A percentile compares a stretch with the other conserved stretches of the same genome.
Conservation (phyloP, 768 basidiomycete genomes). For the Mycena floridula region DNA sequence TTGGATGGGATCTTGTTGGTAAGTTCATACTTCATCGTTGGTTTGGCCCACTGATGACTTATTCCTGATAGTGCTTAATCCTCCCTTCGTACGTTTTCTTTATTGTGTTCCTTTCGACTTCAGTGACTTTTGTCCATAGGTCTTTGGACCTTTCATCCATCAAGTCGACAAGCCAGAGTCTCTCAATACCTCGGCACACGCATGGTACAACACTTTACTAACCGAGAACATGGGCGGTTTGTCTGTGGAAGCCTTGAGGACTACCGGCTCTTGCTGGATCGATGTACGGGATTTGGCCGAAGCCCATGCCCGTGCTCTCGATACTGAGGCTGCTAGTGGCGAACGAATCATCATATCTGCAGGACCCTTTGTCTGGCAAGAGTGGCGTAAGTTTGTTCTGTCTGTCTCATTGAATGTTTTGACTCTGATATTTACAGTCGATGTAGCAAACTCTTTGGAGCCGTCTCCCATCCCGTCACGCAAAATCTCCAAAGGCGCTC, state of each 20-base stretch:
- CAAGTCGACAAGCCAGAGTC: conserved; percentile 19
- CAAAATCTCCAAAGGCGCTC: background rate
- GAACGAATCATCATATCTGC: conserved; percentile 44
- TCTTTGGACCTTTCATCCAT: conserved; percentile 30
- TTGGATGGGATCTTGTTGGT: conserved; percentile 33
- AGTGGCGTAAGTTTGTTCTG: conserved; percentile 17
- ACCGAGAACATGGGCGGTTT: conserved; percentile 12
- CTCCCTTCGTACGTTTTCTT: conserved; percentile 28
- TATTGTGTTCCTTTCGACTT: conserved; percentile 2
- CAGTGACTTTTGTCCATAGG: background rate
- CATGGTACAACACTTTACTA: conserved; percentile 27
- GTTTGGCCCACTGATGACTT: too few species aligned
- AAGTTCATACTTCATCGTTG: too few species aligned
- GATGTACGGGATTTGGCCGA: conserved; percentile 46
- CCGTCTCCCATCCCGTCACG: background rate
- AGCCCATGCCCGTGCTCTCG: conserved; percentile 46
- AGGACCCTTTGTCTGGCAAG: conserved; percentile 18
- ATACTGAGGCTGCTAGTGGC: conserved; percentile 40
- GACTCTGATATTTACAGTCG: conserved; percentile 6
- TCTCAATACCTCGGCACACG: conserved; percentile 29
- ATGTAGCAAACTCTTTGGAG: conserved; percentile 2
- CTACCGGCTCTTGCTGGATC: conserved; percentile 25
- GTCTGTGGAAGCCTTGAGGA: conserved; percentile 18
- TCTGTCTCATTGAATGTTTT: background rate
- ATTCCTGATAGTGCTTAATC: conserved; percentile 27